These are phyloP conservation scores for Hypoxylon sp. DNA, from an alignment of 2,329 filamentous ascomycete genomes.

Conservation along the genomic window DNA sequence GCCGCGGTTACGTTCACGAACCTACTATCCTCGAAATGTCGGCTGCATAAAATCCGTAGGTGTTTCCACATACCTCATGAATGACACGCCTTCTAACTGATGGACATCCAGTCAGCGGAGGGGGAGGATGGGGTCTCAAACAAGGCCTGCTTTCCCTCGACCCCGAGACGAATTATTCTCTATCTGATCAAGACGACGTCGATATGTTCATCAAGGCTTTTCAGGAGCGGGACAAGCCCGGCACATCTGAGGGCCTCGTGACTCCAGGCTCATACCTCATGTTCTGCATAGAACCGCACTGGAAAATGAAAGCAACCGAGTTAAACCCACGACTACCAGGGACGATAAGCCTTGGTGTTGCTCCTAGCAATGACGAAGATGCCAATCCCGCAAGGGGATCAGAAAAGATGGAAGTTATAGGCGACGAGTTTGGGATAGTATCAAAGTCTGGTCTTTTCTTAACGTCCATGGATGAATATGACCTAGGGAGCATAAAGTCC, in stretches of 20 bases:
- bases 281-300: slow-evolving; percentile 62
- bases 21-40: slow-evolving; percentile 54
- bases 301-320: slow-evolving; percentile 21
- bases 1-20: slow-evolving; percentile 44
- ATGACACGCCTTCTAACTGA: slow-evolving; percentile 37
- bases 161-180: slow-evolving; percentile 66
- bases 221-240: slow-evolving; percentile 44
- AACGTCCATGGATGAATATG: slow-evolving; percentile 13
- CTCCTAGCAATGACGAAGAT: slow-evolving; percentile 32
- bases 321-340: slow-evolving; percentile 20
- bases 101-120: slow-evolving; percentile 70
- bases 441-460: slow-evolving; percentile 68
- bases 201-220: slow-evolving; percentile 62
- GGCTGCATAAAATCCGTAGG: slow-evolving; percentile 57
- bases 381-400: slow-evolving; percentile 25
- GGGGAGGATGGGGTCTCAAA: slow-evolving; percentile 85
- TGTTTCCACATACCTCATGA: slow-evolving; percentile 30
- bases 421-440: slow-evolving; percentile 66
- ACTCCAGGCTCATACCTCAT: slow-evolving; percentile 70
- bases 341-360: slow-evolving; percentile 38
- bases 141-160: slow-evolving; percentile 81
- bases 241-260: slow-evolving; percentile 62
- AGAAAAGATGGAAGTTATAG: slow-evolving; percentile 41
- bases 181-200: slow-evolving; percentile 60
- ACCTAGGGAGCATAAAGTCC: neutral